Base-by-base conservation (phyloP, 1,139 yeast genomes). In the Lodderomyces metapsilosis region DNA sequence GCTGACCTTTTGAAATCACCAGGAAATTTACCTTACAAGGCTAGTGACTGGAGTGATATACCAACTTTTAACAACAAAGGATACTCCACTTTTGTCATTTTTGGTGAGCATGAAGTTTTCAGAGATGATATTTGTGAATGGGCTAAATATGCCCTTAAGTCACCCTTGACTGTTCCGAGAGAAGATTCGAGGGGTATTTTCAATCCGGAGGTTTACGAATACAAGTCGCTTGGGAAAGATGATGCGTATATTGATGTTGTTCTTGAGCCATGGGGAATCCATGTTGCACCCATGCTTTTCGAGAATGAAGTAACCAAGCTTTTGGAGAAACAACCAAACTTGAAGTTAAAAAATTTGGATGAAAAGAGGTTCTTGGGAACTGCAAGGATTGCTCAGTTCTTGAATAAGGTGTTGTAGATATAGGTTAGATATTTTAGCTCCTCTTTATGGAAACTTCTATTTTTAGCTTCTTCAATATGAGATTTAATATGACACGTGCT, bases 241-340 rank as follows among this genome's bases (percentile, higher is more conserved):
- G 36, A 53, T 35, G 52, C 62, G 37, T 41, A 55, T 44, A 43
- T 52, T 31, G 31, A 44, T 23, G 47, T 62, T 3, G 61, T 53
- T 45, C 58, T 70, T 27, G 76, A 71, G 48, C 77, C 76, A 0
- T 62, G 65, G 66, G 77, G 77, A 2, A 56, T 69, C 17, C 77
- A 71, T 50, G 77, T 70, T 50, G 46, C 68, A 0, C 40, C 51
- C 20, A 59, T 70, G 36, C 61, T 64, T 46, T 57, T 66, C 41
- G 76, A 71, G 44, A 55, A 60, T 51, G 47, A 36, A 24, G 40
- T 56, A 7, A 30, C 57, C 9, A 33, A 39, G 4, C 36, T 35
- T 37, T 53, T 53, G 12, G 32, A 32, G 35, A 24, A 24, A 18
- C 21, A 36, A 18, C 43, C 46, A 43, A 47, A 39, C 7, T 39